Percentiles rank a stretch among this genome's conserved stretches.
phyloP scores from a whole-genome alignment of 2,329 filamentous ascomycete genomes.

The Cephalotrichum gorgonifer region DNA sequence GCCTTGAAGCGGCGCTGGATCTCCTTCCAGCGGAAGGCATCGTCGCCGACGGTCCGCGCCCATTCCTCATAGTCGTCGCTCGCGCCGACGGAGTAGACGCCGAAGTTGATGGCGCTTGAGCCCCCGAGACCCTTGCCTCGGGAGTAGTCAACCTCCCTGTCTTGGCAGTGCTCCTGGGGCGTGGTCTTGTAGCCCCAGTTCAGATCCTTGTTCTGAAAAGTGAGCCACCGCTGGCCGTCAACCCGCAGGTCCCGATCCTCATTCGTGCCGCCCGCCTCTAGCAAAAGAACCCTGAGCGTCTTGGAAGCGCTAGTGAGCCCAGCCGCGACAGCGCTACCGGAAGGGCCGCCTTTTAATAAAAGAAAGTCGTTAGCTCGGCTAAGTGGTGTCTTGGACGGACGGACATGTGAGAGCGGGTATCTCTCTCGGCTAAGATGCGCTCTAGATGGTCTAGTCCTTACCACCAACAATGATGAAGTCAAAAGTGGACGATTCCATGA shows the following conservation, averaged over 20 bases:
- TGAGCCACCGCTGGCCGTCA: constrained; percentile 44
- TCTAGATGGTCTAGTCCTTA: constrained; percentile 9
- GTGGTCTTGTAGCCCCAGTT: constrained; percentile 43
- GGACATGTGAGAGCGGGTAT: background rate
- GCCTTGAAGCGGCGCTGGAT: constrained; percentile 38
- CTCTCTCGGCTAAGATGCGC: background rate
- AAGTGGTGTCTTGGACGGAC: background rate
- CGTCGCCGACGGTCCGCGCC: constrained; percentile 44
- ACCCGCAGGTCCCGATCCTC: constrained; percentile 34
- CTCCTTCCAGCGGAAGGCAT: constrained; percentile 42
- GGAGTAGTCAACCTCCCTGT: constrained; percentile 15
- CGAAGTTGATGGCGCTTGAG: constrained; percentile 43
- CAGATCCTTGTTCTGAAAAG: constrained; percentile 34
- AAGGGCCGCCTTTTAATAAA: constrained; percentile 39
- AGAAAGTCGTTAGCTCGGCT: background rate
- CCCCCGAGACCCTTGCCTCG: constrained; percentile 42
- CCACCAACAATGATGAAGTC: constrained; percentile 23
- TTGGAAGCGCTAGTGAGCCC: constrained; percentile 34
- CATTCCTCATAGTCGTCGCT: constrained; percentile 53
- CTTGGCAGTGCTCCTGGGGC: constrained; percentile 31
- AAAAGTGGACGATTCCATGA: too few species aligned
- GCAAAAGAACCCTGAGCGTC: constrained; percentile 37
- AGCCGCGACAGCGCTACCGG: constrained; percentile 45
- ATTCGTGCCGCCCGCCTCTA: constrained; percentile 48
- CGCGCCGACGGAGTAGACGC: constrained; percentile 42